These are phyloP conservation scores for Escovopsis sp. DNA, from an alignment of 2,329 filamentous ascomycete species.

Conservation along the genomic window DNA sequence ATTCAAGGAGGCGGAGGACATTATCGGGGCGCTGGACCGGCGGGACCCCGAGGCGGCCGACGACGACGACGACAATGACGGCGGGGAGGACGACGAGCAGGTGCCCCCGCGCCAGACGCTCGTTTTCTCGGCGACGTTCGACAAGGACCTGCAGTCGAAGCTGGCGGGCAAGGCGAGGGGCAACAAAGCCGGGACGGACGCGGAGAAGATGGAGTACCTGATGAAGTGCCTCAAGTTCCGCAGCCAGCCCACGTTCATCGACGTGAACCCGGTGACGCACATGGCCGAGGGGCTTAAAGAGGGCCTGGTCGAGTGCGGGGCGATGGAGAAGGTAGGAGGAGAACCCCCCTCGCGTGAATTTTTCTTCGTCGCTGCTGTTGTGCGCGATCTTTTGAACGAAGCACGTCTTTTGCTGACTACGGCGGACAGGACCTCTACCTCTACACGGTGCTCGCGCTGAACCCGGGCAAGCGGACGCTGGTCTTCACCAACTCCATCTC, in stretches of 20 bases:
- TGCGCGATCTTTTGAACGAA: no score
- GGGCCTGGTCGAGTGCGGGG: slow-evolving; percentile 79
- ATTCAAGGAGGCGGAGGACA: slow-evolving; percentile 87
- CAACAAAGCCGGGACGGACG: slow-evolving; percentile 33
- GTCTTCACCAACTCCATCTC: slow-evolving; percentile 96
- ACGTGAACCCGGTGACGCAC: slow-evolving; percentile 76
- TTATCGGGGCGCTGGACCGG: slow-evolving; percentile 65
- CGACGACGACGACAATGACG: slow-evolving; percentile 16
- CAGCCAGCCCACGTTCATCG: slow-evolving; percentile 76
- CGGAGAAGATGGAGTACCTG: slow-evolving; percentile 83
- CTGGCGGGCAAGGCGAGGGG: slow-evolving; percentile 58
- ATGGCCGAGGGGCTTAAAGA: slow-evolving; percentile 81
- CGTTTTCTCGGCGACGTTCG: slow-evolving; percentile 93
- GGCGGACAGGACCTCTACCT: slow-evolving; percentile 64
- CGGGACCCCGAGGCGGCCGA: slow-evolving; percentile 45
- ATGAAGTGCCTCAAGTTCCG: slow-evolving; percentile 80
- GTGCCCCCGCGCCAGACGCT: slow-evolving; percentile 54
- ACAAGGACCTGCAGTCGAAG: slow-evolving; percentile 82
- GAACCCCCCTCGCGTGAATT: no score
- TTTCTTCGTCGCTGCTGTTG: no score
- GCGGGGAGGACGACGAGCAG: no score
- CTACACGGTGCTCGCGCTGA: slow-evolving; percentile 72
- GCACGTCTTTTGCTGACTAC: slow-evolving; percentile 7
- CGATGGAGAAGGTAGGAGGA: slow-evolving; percentile 67
- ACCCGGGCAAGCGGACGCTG: slow-evolving; percentile 66